A percentile compares a stretch with the other conserved stretches of the same genome.
phyloP scores from a whole-genome alignment of 305 asterid species.

The Rubia tinctorum region DNA sequence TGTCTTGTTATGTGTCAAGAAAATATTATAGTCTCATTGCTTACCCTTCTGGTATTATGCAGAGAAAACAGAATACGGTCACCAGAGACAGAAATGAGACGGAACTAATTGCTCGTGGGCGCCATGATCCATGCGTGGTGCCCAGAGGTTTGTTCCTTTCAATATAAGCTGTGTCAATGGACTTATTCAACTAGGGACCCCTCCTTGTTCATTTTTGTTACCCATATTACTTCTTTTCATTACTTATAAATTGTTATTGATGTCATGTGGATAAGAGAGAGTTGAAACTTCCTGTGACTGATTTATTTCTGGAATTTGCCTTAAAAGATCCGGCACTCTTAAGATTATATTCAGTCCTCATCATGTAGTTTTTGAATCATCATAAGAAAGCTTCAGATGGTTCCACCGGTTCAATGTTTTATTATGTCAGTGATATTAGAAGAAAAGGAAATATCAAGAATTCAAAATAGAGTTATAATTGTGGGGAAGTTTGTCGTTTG shows the following conservation, averaged over 20 bases:
- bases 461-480: background rate
- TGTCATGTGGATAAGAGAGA: background rate
- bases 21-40: background rate
- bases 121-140: slow-evolving; percentile 98
- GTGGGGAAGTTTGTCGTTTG: background rate
- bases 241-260: background rate
- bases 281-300: background rate
- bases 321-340: background rate
- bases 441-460: background rate
- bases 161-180: slow-evolving; percentile 1
- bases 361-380: background rate
- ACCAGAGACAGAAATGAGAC: slow-evolving; percentile 84
- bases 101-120: slow-evolving; percentile 92
- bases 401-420: background rate
- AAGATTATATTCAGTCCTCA: background rate
- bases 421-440: background rate
- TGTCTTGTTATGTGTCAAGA: background rate
- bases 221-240: background rate
- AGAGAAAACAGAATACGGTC: slow-evolving; percentile 90
- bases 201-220: background rate
- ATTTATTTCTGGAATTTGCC: background rate
- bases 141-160: slow-evolving; percentile 71
- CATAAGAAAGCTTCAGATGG: background rate
- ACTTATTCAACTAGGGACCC: background rate
- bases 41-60: slow-evolving; percentile 28